Conservation (phyloP, 192 early-diverging fungal genomes). For the Pecoramyces ruminantium region DNA sequence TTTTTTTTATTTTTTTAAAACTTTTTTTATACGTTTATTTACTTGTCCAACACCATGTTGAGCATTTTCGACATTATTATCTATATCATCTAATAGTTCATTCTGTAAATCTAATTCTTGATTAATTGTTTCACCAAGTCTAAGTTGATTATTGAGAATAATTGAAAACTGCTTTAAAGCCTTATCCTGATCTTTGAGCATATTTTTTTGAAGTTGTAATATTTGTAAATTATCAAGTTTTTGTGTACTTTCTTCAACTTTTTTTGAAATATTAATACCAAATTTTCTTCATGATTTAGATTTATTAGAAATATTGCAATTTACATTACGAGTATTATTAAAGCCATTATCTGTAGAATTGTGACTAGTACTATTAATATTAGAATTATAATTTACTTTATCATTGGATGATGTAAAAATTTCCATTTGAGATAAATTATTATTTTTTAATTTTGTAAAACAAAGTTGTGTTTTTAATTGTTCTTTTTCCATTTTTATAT, state of each 20-base stretch:
- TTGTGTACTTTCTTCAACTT: conserved; percentile 60
- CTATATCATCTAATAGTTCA: conserved; percentile 68
- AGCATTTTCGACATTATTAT: conserved; percentile 44
- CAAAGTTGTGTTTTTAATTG: not conserved
- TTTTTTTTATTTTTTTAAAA: not conserved
- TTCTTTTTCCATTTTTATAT: conserved; percentile 40
- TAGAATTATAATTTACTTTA: too few species aligned
- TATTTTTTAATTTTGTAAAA: not conserved
- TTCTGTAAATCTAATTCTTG: conserved; percentile 87
- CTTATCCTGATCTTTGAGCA: conserved; percentile 71
- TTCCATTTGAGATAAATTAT: too few species aligned
- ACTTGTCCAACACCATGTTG: not conserved
- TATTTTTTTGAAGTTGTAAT: conserved; percentile 51
- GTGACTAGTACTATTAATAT: too few species aligned
- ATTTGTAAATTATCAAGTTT: conserved; percentile 58
- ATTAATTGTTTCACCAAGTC: conserved; percentile 72
- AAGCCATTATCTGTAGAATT: too few species aligned
- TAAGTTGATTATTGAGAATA: conserved; percentile 63
- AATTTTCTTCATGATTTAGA: not conserved
- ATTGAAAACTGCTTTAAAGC: conserved; percentile 54
- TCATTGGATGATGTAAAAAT: too few species aligned
- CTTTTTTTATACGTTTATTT: not conserved
- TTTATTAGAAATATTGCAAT: too few species aligned
- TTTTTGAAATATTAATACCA: conserved; percentile 17
- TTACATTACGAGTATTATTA: too few species aligned